Base-by-base conservation (phyloP, 2,329 filamentous ascomycete species). In the Fusarium fujikuroi region DNA sequence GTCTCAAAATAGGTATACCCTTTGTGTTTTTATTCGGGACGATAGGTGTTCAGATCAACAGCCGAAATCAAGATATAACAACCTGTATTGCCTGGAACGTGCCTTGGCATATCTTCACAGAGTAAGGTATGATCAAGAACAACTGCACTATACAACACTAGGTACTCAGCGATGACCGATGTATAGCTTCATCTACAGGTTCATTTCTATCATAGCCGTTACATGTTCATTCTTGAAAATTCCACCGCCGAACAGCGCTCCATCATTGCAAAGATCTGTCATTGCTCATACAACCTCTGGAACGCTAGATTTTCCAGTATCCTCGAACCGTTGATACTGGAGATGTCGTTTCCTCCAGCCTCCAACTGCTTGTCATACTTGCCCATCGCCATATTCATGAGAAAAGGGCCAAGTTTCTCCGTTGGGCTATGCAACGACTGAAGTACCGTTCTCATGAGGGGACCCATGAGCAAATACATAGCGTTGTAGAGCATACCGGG, bases 231-330 rank as follows among this genome's bases (percentile, higher is more conserved):
- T 37, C 9, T 28, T 25, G 23, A 39, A 25, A 53, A 23, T 16
- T 53, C 7, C 3, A 39, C 23, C 28, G 34, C 14, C 14, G 18
- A 36, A 9, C 30, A 36, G 10, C 16, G 18, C 23, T 34, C 19
- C 1, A 21, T 28, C 23, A 2, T n/a, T 36, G 23, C 14, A 32
- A 23, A 12, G n/a, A 15, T 23, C 10, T 11, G 39, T 32, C 23
- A 65, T 30, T 32, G 19, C 19, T 49, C 44, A 52, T 60, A 23
- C 4, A 67, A 23, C 14, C 46, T 61, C 21, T 36, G 59, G 14
- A 75, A 75, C 2, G 72, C 72, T 11, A 21, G 46, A 43, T 73
- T 75, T 19, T 75, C 64, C 18, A 75, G 28, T 61, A 75, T 67
- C 7, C 72, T 73, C 11, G 44, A 63, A 2, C 59, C 72, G 5